phyloP scores from a whole-genome alignment of 345 rosid species.

The Erucastrum elatum region DNA sequence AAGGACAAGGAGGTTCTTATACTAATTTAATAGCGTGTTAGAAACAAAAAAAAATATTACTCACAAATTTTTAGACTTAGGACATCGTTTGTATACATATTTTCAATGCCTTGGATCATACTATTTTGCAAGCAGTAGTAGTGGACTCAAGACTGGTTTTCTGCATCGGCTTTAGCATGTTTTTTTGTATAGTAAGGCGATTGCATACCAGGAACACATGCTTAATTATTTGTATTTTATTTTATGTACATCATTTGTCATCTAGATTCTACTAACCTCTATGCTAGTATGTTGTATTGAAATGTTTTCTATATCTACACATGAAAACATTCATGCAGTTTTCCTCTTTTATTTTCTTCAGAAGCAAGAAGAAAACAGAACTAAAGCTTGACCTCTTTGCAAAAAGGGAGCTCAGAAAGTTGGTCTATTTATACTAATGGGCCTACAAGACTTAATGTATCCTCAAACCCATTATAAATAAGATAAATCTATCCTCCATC shows the following conservation, averaged over 20 bases:
- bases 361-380: background rate
- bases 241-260: background rate
- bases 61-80: conserved; percentile 21
- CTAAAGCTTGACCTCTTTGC: too few relatives aligned
- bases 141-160: conserved; percentile 21
- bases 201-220: conserved; percentile 30
- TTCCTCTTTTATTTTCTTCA: too few relatives aligned
- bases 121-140: conserved; percentile 36
- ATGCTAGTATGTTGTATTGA: background rate
- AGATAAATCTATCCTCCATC: too few relatives aligned
- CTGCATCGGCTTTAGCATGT: conserved; percentile 37
- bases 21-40: conserved; percentile 35
- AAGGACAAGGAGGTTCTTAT: background rate
- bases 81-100: conserved; percentile 24
- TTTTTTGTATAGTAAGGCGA: conserved; percentile 44
- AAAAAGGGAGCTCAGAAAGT: too few relatives aligned
- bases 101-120: conserved; percentile 20
- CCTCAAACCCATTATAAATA: too few relatives aligned
- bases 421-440: too few relatives aligned
- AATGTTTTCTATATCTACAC: background rate
- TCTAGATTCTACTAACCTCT: conserved; percentile 30
- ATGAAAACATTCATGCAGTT: background rate
- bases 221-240: conserved; percentile 18
- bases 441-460: too few relatives aligned
- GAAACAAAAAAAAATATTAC: conserved; percentile 9